Evolutionary conservation across 257 asterid genomes (phyloP).

Genomic region (Solanum rostratum): DNA sequence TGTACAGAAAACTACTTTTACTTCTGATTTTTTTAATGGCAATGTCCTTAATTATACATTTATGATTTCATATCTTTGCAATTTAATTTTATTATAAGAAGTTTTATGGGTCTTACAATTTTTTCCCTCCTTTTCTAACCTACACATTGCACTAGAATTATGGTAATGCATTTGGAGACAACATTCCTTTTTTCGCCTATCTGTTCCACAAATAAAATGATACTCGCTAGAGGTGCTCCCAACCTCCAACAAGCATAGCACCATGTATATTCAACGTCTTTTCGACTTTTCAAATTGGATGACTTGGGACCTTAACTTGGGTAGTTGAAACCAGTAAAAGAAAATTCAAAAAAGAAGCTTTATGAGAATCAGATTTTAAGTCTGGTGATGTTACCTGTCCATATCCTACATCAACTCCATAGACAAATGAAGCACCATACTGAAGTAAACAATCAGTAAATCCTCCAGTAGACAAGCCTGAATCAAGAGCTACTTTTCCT

Average conservation of each 20-base stretch:
- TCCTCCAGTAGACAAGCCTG: slow-evolving; percentile 99
- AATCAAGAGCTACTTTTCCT: slow-evolving; percentile 92
- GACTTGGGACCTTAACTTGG: neutral
- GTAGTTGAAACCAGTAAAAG: neutral
- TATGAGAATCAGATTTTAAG: neutral
- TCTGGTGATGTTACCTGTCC: slow-evolving; percentile 54
- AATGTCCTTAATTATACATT: neutral
- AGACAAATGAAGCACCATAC: slow-evolving; percentile 86
- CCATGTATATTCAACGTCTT: neutral
- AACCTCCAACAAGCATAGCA: neutral
- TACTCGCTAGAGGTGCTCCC: neutral
- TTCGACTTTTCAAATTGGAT: neutral
- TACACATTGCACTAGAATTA: neutral
- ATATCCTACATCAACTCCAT: slow-evolving; percentile 98
- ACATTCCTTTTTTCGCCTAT: neutral
- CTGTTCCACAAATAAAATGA: neutral
- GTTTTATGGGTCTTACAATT: neutral
- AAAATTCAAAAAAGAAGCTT: neutral
- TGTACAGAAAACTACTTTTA: neutral
- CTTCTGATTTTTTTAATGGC: neutral
- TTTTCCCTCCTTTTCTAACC: neutral
- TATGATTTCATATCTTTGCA: neutral
- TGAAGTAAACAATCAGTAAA: slow-evolving; percentile 98
- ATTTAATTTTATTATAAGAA: neutral
- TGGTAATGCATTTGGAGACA: neutral